Evolutionary conservation across 495 filamentous ascomycete species (phyloP).

Genomic region (Penicillium samsonianum): DNA sequence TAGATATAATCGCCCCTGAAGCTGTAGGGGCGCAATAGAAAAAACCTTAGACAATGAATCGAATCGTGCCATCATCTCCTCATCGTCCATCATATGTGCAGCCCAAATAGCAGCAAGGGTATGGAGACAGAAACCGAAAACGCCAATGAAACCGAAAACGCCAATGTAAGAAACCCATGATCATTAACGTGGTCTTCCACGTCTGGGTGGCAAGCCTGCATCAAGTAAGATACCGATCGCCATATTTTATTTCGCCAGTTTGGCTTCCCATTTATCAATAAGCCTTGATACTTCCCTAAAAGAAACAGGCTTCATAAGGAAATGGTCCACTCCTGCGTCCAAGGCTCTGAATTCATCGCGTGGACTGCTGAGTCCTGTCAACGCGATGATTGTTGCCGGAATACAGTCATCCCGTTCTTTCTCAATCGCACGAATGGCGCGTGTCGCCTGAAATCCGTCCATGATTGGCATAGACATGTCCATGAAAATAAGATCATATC

Average conservation of each 20-base stretch:
- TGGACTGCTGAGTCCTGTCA: conserved; percentile 66
- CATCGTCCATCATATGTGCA: neutral
- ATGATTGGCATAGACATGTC: conserved; percentile 78
- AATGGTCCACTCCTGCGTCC: conserved; percentile 66
- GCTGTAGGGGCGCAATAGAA: neutral
- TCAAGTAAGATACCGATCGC: neutral
- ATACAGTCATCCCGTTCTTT: conserved; percentile 36
- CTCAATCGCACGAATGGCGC: conserved; percentile 65
- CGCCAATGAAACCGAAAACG: neutral
- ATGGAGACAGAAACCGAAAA: neutral
- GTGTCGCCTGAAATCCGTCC: conserved; percentile 71
- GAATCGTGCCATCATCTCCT: neutral
- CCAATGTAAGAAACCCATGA: neutral
- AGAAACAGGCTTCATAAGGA: conserved; percentile 70
- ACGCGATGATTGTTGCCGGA: conserved; percentile 62
- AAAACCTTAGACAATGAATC: neutral
- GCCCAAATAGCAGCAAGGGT: neutral
- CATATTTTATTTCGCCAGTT: neutral
- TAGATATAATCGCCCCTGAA: neutral
- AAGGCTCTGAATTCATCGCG: conserved; percentile 67
- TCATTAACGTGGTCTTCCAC: neutral
- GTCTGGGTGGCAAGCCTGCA: neutral
- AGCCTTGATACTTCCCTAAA: conserved; percentile 51
- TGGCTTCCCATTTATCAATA: conserved; percentile 48
- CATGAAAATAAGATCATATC: conserved; percentile 61